Evolutionary conservation across 2,329 filamentous ascomycete genomes (phyloP).

Genomic region (Teratosphaeria gauchensis): DNA sequence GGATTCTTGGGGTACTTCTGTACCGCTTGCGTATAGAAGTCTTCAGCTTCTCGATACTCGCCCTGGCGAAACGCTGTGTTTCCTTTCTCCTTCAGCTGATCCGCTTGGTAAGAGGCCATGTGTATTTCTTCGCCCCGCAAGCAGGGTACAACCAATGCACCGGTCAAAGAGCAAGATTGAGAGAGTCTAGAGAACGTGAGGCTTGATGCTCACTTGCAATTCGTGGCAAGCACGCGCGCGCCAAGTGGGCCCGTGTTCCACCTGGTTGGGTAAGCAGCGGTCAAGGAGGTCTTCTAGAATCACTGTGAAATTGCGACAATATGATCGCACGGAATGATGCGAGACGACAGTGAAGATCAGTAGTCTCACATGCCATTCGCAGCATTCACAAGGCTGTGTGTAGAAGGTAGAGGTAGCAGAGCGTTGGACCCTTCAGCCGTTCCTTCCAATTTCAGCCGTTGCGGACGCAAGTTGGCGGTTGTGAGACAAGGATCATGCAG

Average conservation of each 20-base stretch:
- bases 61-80: conserved; percentile 56
- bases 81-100: conserved; percentile 43
- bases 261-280: neutral
- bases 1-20: conserved; percentile 68
- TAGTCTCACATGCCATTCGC: neutral
- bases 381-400: neutral
- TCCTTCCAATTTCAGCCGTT: neutral
- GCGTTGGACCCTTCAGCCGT: neutral
- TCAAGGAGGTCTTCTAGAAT: neutral
- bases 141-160: neutral
- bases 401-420: neutral
- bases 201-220: too few relatives aligned
- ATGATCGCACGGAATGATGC: too few relatives aligned
- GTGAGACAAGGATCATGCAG: neutral
- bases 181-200: too few relatives aligned
- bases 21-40: conserved; percentile 63
- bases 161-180: too few relatives aligned
- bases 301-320: neutral
- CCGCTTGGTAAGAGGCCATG: conserved; percentile 27
- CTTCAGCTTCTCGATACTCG: conserved; percentile 58
- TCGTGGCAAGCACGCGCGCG: too few relatives aligned
- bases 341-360: too few relatives aligned
- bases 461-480: neutral
- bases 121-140: neutral
- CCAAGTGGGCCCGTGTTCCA: neutral